phyloP scores from a whole-genome alignment of 768 basidiomycete genomes.

The Porphyrellus cyaneotinctus region DNA sequence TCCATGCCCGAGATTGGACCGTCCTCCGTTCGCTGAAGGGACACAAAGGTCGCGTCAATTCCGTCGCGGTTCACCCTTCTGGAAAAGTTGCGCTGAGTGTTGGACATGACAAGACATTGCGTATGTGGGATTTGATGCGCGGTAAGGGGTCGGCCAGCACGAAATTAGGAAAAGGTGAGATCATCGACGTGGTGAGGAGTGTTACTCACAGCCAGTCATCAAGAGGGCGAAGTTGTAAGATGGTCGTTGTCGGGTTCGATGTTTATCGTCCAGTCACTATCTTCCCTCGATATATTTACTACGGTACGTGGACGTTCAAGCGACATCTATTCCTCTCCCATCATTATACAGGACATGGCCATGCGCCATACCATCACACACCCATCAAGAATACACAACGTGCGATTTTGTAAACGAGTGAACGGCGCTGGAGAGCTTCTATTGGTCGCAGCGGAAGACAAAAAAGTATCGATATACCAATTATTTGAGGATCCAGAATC shows the following conservation, averaged over 20 bases:
- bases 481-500: slow-evolving; percentile 43
- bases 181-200: neutral
- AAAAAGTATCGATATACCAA: slow-evolving; percentile 76
- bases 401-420: slow-evolving; percentile 66
- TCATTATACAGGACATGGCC: slow-evolving; percentile 62
- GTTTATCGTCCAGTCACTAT: slow-evolving; percentile 76
- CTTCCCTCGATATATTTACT: slow-evolving; percentile 77
- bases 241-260: slow-evolving; percentile 78
- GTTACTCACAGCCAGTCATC: neutral
- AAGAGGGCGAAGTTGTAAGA: slow-evolving; percentile 90
- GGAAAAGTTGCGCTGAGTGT: slow-evolving; percentile 90
- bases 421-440: slow-evolving; percentile 61
- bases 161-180: slow-evolving; percentile 81
- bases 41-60: slow-evolving; percentile 90
- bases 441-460: slow-evolving; percentile 86
- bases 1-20: slow-evolving; percentile 91
- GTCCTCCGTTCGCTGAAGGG: slow-evolving; percentile 85
- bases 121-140: slow-evolving; percentile 99
- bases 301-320: slow-evolving; percentile 44
- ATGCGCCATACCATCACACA: slow-evolving; percentile 71
- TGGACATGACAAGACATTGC: slow-evolving; percentile 80
- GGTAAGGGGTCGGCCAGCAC: slow-evolving; percentile 87
- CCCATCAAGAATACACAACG: slow-evolving; percentile 78
- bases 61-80: slow-evolving; percentile 86
- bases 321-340: neutral